Percentiles rank a stretch among this genome's conserved stretches.
phyloP scores from a whole-genome alignment of 2,329 filamentous ascomycete genomes.

The Cytospora piceae region DNA sequence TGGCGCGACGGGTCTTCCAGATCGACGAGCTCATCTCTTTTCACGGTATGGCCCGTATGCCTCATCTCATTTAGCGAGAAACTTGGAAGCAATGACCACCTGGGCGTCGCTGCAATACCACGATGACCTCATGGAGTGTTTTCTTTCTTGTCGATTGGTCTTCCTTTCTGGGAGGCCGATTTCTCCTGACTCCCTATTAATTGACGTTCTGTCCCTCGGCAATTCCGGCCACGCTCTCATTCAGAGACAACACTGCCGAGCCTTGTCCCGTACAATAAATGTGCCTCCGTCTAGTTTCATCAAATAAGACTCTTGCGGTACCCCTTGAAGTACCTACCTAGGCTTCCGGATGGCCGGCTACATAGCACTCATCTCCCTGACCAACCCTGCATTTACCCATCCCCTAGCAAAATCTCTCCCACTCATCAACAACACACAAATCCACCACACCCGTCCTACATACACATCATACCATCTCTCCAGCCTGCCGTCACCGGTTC shows the following conservation, averaged over 20 bases:
- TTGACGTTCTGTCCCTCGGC: too few species aligned
- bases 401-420: conserved; percentile 48
- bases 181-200: too few species aligned
- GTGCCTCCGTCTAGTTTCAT: not conserved
- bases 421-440: conserved; percentile 42
- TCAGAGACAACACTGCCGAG: not conserved
- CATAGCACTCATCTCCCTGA: conserved; percentile 34
- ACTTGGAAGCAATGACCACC: not conserved
- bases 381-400: conserved; percentile 46
- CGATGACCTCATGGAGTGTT: not conserved
- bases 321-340: too few species aligned
- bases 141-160: not conserved
- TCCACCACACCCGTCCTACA: conserved; percentile 47
- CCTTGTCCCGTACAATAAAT: not conserved
- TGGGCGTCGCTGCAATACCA: not conserved
- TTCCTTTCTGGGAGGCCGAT: not conserved
- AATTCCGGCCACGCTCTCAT: not conserved
- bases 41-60: not conserved
- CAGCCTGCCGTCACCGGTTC: conserved; percentile 8
- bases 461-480: conserved; percentile 39
- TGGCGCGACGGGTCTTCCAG: not conserved
- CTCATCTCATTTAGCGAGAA: not conserved
- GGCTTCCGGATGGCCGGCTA: not conserved
- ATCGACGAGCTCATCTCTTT: conserved; percentile 1
- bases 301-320: not conserved